Conservation (phyloP, 805 yeast species). For the Barnettozyma pratensis region DNA sequence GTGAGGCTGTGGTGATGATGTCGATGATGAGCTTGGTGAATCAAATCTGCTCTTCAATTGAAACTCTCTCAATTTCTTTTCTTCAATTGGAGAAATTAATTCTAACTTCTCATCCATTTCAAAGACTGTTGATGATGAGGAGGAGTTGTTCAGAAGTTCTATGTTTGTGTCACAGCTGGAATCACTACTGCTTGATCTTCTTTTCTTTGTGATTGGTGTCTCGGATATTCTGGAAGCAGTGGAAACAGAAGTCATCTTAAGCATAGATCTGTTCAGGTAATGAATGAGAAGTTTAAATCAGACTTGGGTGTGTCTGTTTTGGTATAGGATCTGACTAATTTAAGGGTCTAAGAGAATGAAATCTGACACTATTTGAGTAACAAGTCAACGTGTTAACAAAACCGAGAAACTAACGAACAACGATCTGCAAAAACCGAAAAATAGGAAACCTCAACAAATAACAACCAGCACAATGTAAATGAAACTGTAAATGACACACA, state of each 20-base stretch:
- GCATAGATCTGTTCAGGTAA: no score
- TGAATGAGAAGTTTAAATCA: no score
- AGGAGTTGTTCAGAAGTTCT: not conserved
- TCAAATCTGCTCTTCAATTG: not conserved
- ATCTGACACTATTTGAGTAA: not conserved
- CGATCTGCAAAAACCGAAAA: not conserved
- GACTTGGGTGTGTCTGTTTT: no score
- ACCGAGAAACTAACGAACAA: not conserved
- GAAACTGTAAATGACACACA: not conserved
- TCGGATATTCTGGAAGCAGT: not conserved
- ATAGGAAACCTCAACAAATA: not conserved
- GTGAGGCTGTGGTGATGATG: not conserved
- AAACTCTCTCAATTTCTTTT: not conserved
- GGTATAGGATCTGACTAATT: no score
- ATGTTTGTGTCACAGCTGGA: not conserved
- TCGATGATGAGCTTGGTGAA: not conserved
- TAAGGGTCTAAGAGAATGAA: no score
- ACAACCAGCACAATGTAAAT: not conserved
- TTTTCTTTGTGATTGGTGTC: not conserved
- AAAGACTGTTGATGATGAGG: conserved; percentile 5
- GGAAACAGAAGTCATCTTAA: not conserved
- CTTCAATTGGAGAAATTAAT: not conserved
- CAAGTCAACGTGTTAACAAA: not conserved
- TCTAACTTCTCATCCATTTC: conserved; percentile 1
- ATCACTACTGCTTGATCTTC: not conserved